Base-by-base conservation (phyloP, 805 yeast species). In the Candida ascalaphidarum region DNA sequence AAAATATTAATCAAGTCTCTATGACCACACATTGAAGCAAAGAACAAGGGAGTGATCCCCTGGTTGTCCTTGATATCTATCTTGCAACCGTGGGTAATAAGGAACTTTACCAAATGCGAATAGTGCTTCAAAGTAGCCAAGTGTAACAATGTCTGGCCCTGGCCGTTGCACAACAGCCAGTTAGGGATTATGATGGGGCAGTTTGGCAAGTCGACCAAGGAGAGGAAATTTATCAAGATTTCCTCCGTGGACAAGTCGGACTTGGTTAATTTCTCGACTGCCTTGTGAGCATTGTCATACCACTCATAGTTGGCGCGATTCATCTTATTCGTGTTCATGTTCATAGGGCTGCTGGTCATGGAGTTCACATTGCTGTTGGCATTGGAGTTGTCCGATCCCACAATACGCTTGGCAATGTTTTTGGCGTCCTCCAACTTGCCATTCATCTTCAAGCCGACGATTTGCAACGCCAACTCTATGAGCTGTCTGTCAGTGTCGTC, bases 401-500 rank as follows among this genome's bases (percentile, higher is more conserved):
- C 86, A 40, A 92, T 85, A 39, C 95, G 67, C 52, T 81, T 80
- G 1, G 97, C 97, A 43, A 92, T 83, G 47, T 85, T 86, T 41
- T 83, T 75, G 2, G 97, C 96, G 54, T 89, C 96, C 48, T 92
- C 97, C 33, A 92, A 61, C 45, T 80, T 79, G 33, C 97, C 98
- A 48, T 85, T 88, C 96, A 89, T 86, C 58, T 89, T 89, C 55
- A 88, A 65, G 2, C 98, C 98, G 22, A 92, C 96, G 43, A 92
- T 92, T 50, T 92, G 97, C 43, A 92, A 65, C 2, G 98, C 98
- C 37, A 92, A 65, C 57, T 92, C 98, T 48, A 89, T 83, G 49
- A 92, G 68, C 54, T 89, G 96, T 40, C 92, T 71, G 55, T 92
- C 98, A 7, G 96, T 82, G 49, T 92, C 98, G 57, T 92, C 96